phyloP scores from a whole-genome alignment of 2,329 filamentous ascomycete species.

The Exophiala alcalophila region DNA sequence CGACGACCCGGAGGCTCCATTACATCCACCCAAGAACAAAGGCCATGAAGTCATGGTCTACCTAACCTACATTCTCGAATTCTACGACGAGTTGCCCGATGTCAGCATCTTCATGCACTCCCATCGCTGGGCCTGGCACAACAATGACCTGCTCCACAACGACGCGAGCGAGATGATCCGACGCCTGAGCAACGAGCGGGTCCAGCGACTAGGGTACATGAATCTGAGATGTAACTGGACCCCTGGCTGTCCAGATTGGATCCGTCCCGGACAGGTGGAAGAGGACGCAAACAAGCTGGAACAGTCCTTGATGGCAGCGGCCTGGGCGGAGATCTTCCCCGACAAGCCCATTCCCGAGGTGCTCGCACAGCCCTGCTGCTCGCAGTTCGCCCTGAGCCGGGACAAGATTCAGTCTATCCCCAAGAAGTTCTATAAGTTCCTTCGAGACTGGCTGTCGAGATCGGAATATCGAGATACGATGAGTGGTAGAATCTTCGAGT shows the following conservation, averaged over 20 bases:
- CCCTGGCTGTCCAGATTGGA: conserved; percentile 59
- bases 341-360: conserved; percentile 45
- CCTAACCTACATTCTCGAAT: conserved; percentile 61
- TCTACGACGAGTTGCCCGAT: conserved; percentile 59
- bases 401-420: conserved; percentile 56
- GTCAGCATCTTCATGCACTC: conserved; percentile 61
- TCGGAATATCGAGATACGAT: conserved; percentile 56
- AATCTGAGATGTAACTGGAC: conserved; percentile 59
- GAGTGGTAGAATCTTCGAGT: conserved; percentile 61
- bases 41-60: conserved; percentile 63
- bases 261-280: conserved; percentile 47
- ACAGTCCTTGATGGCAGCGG: conserved; percentile 45
- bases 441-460: conserved; percentile 60
- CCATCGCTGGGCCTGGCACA: conserved; percentile 58
- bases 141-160: conserved; percentile 52
- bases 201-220: conserved; percentile 56
- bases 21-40: conserved; percentile 57
- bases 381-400: conserved; percentile 60
- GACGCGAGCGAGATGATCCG: conserved; percentile 52
- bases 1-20: conserved; percentile 49
- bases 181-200: conserved; percentile 51
- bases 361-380: conserved; percentile 61
- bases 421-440: conserved; percentile 53
- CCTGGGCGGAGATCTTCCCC: conserved; percentile 50
- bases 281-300: conserved; percentile 45